Conservation (phyloP, 2,329 filamentous ascomycete genomes). For the Zelopaecilomyces penicillatus region DNA sequence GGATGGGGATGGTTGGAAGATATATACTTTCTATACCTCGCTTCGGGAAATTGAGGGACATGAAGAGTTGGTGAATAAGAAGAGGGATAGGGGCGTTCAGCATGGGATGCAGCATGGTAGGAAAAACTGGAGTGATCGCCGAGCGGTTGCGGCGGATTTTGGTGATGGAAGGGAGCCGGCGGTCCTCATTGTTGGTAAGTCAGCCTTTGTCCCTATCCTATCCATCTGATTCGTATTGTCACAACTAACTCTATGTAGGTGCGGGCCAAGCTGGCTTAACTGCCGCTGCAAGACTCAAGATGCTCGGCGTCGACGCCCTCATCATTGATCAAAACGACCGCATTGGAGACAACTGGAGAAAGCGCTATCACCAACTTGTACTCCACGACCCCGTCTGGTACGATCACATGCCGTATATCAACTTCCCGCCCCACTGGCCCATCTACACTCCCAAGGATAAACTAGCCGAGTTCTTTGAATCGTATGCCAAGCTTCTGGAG, state of each 20-base stretch:
- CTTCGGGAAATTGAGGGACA: constrained; percentile 45
- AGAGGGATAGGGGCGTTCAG: constrained; percentile 46
- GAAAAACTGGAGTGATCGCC: constrained; percentile 53
- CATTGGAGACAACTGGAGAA: constrained; percentile 57
- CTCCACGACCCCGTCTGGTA: constrained; percentile 60
- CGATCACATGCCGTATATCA: constrained; percentile 54
- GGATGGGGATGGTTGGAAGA: constrained; percentile 44
- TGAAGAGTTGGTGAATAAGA: constrained; percentile 39
- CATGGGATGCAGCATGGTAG: constrained; percentile 43
- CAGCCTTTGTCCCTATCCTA: neutral
- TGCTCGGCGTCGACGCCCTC: constrained; percentile 46
- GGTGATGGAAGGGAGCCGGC: constrained; percentile 39
- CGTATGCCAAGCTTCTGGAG: constrained; percentile 56
- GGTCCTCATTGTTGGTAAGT: constrained; percentile 53
- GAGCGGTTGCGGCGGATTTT: constrained; percentile 39
- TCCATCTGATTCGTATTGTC: neutral
- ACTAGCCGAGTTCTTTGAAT: constrained; percentile 58
- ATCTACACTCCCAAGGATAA: constrained; percentile 67
- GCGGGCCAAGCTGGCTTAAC: constrained; percentile 54
- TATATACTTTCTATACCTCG: constrained; percentile 55
- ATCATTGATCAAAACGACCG: constrained; percentile 50
- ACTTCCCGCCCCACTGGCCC: constrained; percentile 58
- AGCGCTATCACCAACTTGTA: constrained; percentile 55
- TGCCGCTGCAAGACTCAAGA: constrained; percentile 49
- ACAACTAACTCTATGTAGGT: constrained; percentile 26